Evolutionary conservation across 768 basidiomycete species (phyloP), one percentile per base, ranked within the genome.

Genomic region (Leccinum boreale): DNA sequence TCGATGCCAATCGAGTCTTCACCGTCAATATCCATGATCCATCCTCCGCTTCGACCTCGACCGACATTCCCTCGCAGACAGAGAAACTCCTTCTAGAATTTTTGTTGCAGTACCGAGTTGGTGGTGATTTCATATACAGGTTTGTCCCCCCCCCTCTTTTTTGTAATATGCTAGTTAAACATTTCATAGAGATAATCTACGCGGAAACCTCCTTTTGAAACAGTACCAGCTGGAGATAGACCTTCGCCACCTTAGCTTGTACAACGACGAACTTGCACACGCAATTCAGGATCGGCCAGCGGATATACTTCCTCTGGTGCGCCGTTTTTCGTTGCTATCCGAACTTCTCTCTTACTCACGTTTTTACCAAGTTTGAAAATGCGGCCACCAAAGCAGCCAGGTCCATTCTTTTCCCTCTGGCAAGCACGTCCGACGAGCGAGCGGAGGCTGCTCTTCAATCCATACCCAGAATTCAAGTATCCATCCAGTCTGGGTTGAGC

Each of bases 251-350:
- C 69, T 90, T 60, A 75, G 85, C 72, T 76, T 94, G 28, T 98
- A 89, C 78, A 94, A 97, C 64, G 95, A 98, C 67, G 94, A 96
- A 98, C 79, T 99, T 35, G 94, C 93, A 2, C 92, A 95, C 71
- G 84, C 85, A 21, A 86, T 98, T 55, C 93, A 97, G 72, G 90
- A 93, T 62, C 79, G 81, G 65, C 97, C 97, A 17, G 86, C 89
- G 5, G 97, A 98, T 61, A 82, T 94, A 39, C 75, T 98, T 53
- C 94, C 94, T 49, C 72, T 95, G 64, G 95, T 97, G 58, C 60
- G 85, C 76, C 29, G 21, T 12, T 14, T 39, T 56, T 29, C 45
- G 15, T 44, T 29, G 42, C 8, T 28, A 12, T 17, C 19, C 19
- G 3, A 2, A 21, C 21, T 17, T 5, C n/a, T 51, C 36, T 21